Evolutionary conservation across 495 filamentous ascomycete genomes (phyloP).

Genomic region (Neurospora sp.): DNA sequence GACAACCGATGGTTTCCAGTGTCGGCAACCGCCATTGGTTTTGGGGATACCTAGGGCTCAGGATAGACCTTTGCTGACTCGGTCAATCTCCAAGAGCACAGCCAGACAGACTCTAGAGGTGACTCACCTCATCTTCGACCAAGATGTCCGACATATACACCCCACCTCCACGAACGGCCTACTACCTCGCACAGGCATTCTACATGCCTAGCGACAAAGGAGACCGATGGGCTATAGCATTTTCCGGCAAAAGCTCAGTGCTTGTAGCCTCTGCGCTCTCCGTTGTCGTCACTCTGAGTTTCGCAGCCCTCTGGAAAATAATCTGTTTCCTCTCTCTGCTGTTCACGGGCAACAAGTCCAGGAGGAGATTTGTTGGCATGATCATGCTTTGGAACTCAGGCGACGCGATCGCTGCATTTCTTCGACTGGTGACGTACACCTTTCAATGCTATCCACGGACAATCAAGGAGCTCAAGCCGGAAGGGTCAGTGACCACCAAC

Average conservation of each 20-base stretch:
- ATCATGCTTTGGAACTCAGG: neutral
- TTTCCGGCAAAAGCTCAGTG: neutral
- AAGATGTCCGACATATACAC: neutral
- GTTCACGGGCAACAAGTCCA: neutral
- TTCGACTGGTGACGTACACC: too few species aligned
- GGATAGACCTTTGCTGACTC: neutral
- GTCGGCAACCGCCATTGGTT: too few species aligned
- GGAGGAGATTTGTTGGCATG: neutral
- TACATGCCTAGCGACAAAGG: constrained; percentile 1
- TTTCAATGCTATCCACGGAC: too few species aligned
- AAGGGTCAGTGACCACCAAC: too few species aligned
- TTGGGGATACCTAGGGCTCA: too few species aligned
- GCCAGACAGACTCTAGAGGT: neutral
- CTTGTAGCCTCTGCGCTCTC: neutral
- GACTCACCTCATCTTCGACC: neutral
- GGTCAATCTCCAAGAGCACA: neutral
- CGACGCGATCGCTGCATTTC: too few species aligned
- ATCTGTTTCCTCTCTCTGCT: neutral
- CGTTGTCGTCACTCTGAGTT: neutral
- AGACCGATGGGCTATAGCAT: neutral
- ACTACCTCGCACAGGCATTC: neutral
- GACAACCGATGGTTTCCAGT: too few species aligned
- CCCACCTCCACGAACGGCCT: neutral
- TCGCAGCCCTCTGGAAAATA: neutral
- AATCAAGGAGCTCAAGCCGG: too few species aligned